phyloP scores from a whole-genome alignment of 495 filamentous ascomycete species.

The Pseudotulostoma volvatum region DNA sequence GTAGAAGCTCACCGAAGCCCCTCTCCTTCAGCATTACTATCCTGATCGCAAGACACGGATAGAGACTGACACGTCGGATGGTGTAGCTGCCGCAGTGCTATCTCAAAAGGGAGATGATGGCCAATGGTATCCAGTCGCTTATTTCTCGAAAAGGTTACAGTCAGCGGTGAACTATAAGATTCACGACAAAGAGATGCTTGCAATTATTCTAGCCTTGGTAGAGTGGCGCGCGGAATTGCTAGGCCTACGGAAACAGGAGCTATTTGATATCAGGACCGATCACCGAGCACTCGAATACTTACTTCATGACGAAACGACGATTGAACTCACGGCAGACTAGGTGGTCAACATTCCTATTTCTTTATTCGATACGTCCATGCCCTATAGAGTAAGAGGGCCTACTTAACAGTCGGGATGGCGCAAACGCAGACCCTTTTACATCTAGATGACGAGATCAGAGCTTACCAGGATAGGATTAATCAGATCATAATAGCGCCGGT shows the following conservation, averaged over 20 bases:
- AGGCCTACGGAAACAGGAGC: background rate
- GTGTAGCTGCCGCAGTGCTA: slow-evolving; percentile 5
- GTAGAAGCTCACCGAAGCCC: background rate
- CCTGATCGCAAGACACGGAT: slow-evolving; percentile 5
- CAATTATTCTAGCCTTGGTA: slow-evolving; percentile 9
- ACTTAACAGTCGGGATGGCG: background rate
- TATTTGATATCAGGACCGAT: slow-evolving; percentile 8
- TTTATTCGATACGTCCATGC: slow-evolving; percentile 6
- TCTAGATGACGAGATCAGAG: background rate
- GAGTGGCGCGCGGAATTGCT: slow-evolving; percentile 13
- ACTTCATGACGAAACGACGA: slow-evolving; percentile 10
- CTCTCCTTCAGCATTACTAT: no score
- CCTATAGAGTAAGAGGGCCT: slow-evolving; percentile 5
- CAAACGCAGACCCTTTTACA: no score
- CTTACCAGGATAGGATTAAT: background rate
- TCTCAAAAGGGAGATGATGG: slow-evolving; percentile 2
- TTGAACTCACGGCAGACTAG: slow-evolving; percentile 5
- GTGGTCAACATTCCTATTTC: slow-evolving; percentile 7
- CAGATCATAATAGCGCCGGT: background rate
- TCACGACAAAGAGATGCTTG: slow-evolving; percentile 15
- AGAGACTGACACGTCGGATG: slow-evolving; percentile 8
- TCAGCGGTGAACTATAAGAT: slow-evolving; percentile 15
- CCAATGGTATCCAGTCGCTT: slow-evolving; percentile 7
- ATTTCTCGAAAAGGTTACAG: slow-evolving; percentile 12
- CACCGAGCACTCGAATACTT: slow-evolving; percentile 15